A percentile compares a stretch with the other conserved stretches of the same genome.
Evolutionary conservation across 192 early-diverging fungal species (phyloP).

Genomic region (Backusella sp.): DNA sequence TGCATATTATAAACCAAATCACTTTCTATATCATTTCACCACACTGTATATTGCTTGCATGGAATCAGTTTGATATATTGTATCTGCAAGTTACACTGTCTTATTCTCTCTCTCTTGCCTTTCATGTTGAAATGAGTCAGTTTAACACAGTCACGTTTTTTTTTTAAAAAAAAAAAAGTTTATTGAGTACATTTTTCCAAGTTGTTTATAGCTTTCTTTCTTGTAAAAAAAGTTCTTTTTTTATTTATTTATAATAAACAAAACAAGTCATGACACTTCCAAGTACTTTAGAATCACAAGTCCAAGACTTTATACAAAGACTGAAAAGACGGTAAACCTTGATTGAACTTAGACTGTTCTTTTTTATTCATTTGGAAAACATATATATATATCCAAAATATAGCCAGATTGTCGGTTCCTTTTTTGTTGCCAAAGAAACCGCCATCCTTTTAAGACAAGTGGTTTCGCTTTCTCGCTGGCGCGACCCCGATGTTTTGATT

Average conservation of each 20-base stretch:
- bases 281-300: constrained; percentile 31
- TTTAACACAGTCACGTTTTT: constrained; percentile 11
- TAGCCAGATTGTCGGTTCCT: constrained; percentile 69
- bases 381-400: not conserved
- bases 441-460: constrained; percentile 74
- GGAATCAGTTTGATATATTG: too few relatives aligned
- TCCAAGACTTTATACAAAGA: constrained; percentile 41
- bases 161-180: not conserved
- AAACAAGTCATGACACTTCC: constrained; percentile 6
- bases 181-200: too few relatives aligned
- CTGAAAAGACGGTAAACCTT: constrained; percentile 44
- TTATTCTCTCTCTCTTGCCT: too few relatives aligned
- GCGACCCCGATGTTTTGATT: constrained; percentile 57
- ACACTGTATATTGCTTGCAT: too few relatives aligned
- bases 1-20: not conserved
- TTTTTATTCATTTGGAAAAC: not conserved
- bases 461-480: constrained; percentile 75
- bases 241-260: not conserved
- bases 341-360: not conserved
- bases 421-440: constrained; percentile 68
- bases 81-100: too few relatives aligned
- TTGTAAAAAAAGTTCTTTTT: constrained; percentile 2
- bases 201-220: not conserved
- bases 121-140: not conserved
- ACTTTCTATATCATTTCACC: too few relatives aligned